Conservation (phyloP, 768 basidiomycete genomes). For the Russula emetica region DNA sequence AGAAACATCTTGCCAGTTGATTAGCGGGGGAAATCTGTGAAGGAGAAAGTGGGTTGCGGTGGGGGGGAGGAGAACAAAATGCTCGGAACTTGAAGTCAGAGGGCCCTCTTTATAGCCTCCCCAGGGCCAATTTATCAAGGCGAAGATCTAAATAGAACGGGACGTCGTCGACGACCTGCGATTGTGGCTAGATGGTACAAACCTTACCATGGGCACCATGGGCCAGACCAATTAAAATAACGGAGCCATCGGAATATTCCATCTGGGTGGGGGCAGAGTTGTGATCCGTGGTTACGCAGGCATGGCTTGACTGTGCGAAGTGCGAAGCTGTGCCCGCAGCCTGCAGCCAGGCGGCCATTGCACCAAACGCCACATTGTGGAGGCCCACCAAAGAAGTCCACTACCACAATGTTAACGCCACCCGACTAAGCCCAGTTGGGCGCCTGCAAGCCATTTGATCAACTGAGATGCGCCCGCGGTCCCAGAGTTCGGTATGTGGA, state of each 20-base stretch:
- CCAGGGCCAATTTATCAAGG: not conserved
- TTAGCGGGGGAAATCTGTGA: not conserved
- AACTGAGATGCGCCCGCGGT: not conserved
- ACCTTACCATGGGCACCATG: not conserved
- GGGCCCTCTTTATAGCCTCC: not conserved
- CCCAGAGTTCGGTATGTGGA: not conserved
- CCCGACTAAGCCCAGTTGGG: not conserved
- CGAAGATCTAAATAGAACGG: not conserved
- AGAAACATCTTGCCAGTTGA: conserved; percentile 5
- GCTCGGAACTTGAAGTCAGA: too few relatives aligned
- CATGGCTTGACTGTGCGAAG: too few relatives aligned
- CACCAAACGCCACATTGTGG: not conserved
- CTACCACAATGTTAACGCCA: not conserved
- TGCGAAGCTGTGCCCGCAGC: too few relatives aligned
- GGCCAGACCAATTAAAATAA: not conserved
- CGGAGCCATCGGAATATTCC: not conserved
- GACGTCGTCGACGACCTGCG: not conserved
- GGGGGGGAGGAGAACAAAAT: not conserved
- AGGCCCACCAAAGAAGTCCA: too few relatives aligned
- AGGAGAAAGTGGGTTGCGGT: not conserved
- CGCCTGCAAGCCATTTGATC: not conserved
- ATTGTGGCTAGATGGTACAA: conserved; percentile 1
- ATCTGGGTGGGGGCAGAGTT: not conserved
- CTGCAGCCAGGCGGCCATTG: not conserved
- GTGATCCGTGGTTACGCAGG: too few relatives aligned